Evolutionary conservation across 2,329 filamentous ascomycete species (phyloP).

Genomic region (Diplodia seriata): DNA sequence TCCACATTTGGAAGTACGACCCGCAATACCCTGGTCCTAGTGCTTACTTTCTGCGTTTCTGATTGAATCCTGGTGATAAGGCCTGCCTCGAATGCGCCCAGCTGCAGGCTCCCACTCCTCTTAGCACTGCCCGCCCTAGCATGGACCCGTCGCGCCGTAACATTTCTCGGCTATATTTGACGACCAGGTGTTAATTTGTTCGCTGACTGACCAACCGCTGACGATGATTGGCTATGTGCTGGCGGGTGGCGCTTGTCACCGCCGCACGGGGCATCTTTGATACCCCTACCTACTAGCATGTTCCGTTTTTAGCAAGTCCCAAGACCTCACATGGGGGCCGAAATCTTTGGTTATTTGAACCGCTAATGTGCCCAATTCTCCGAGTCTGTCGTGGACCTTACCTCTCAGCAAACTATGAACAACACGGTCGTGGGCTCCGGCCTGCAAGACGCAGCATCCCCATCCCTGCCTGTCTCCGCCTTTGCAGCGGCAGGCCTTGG

Average conservation of each 20-base stretch:
- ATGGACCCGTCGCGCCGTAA: not conserved
- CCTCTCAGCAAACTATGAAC: not conserved
- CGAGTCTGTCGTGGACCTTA: not conserved
- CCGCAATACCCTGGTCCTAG: not conserved
- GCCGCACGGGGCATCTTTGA: not conserved
- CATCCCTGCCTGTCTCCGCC: not conserved
- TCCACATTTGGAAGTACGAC: not conserved
- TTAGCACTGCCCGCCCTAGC: too few species aligned
- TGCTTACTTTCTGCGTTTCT: not conserved
- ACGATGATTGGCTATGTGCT: not conserved
- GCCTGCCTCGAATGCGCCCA: not conserved
- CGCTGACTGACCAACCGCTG: not conserved
- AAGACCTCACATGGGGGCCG: not conserved
- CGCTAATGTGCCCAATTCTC: too few species aligned
- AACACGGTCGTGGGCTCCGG: not conserved
- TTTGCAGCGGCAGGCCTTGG: conserved; percentile 10
- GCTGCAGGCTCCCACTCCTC: too few species aligned
- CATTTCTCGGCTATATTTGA: not conserved
- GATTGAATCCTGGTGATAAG: not conserved
- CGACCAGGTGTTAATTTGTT: not conserved
- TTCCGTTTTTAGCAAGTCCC: not conserved
- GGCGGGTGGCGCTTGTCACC: not conserved
- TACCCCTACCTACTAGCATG: not conserved
- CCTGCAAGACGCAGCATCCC: not conserved
- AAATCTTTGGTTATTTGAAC: not conserved